phyloP scores from a whole-genome alignment of 1,284 basidiomycete genomes.

The Ganoderma meredithae region DNA sequence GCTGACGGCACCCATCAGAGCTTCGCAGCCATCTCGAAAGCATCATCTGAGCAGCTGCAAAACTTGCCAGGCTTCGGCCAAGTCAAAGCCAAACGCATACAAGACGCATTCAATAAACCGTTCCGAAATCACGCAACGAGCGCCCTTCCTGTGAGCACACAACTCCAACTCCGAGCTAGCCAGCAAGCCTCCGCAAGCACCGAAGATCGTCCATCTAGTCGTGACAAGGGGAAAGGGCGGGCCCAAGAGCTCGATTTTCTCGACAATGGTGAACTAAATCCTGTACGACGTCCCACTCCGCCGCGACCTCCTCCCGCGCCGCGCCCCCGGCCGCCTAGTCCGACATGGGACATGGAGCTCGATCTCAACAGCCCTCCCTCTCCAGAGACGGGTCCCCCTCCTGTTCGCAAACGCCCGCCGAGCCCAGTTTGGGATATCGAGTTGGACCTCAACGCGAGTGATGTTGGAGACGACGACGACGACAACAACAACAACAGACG shows the following conservation, averaged over 20 bases:
- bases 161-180: conserved; percentile 20
- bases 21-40: conserved; percentile 80
- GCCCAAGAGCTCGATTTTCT: background rate
- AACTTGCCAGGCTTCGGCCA: conserved; percentile 94
- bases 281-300: conserved; percentile 16
- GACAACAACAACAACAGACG: conserved; percentile 4
- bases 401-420: conserved; percentile 26
- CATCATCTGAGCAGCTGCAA: conserved; percentile 78
- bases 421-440: conserved; percentile 70
- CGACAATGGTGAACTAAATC: background rate
- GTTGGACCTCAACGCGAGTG: conserved; percentile 50
- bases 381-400: conserved; percentile 28
- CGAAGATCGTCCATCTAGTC: conserved; percentile 12
- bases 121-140: conserved; percentile 71
- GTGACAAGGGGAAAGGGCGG: conserved; percentile 31
- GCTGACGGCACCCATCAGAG: conserved; percentile 57
- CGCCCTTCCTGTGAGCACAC: conserved; percentile 46
- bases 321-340: conserved; percentile 34
- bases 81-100: conserved; percentile 88
- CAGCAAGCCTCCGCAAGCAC: conserved; percentile 13
- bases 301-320: conserved; percentile 23
- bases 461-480: conserved; percentile 29
- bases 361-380: conserved; percentile 42
- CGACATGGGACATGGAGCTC: conserved; percentile 50
- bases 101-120: conserved; percentile 81